A percentile compares a stretch with the other conserved stretches of the same genome.
These are phyloP conservation scores for Linnemannia elongata DNA, from an alignment of 192 early-diverging fungal species.

Conservation along the genomic window DNA sequence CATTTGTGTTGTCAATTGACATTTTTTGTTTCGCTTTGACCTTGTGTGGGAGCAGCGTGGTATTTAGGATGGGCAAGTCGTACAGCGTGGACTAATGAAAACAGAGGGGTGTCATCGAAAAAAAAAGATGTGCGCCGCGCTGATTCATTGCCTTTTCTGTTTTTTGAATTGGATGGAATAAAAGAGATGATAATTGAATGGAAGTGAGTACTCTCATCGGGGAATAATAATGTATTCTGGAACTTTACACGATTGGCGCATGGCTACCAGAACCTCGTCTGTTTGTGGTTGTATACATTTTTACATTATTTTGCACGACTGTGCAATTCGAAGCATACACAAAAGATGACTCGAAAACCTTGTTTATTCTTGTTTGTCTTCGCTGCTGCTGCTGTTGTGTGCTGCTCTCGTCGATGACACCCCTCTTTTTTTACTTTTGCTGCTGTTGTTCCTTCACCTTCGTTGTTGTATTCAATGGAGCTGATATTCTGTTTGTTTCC, in stretches of 20 bases:
- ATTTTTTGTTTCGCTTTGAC: background rate
- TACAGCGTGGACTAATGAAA: background rate
- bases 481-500: background rate
- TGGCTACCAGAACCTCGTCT: background rate
- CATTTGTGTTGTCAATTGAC: background rate
- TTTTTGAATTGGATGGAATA: background rate
- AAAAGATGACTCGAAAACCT: background rate
- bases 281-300: background rate
- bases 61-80: no score
- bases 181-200: background rate
- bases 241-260: background rate
- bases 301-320: background rate
- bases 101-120: background rate
- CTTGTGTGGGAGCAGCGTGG: background rate
- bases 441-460: background rate
- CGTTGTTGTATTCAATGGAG: background rate
- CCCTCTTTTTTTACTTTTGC: background rate
- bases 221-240: no score
- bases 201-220: background rate
- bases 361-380: background rate
- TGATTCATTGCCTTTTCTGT: background rate
- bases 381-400: background rate
- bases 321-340: background rate
- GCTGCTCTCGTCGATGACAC: constrained; percentile 3
- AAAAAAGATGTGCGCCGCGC: background rate